A percentile compares a stretch with the other conserved stretches of the same genome.
Conservation (phyloP, 306 rosid species). For the Arachis stenosperma region DNA sequence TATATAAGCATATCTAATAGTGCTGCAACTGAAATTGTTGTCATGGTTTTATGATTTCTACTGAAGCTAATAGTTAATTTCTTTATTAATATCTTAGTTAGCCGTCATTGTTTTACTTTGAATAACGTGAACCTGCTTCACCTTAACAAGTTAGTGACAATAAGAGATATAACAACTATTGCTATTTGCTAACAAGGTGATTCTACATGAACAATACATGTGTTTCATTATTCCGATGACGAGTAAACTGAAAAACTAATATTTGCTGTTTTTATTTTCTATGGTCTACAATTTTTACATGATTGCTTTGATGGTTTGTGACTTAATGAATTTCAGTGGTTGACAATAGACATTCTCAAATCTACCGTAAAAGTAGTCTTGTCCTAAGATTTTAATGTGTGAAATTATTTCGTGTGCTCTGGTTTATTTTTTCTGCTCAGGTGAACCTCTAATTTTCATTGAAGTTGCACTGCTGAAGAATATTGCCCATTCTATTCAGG, state of each 20-base stretch:
- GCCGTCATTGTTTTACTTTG: constrained; percentile 10
- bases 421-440: constrained; percentile 39
- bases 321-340: constrained; percentile 25
- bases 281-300: constrained; percentile 1
- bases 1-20: constrained; percentile 16
- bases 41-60: constrained; percentile 17
- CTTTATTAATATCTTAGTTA: constrained; percentile 19
- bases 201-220: not conserved
- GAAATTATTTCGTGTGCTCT: constrained; percentile 27
- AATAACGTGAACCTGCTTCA: constrained; percentile 25
- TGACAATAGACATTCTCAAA: constrained; percentile 8
- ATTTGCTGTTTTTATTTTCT: constrained; percentile 16
- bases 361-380: not conserved
- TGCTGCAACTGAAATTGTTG: constrained; percentile 7
- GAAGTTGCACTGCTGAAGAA: constrained; percentile 90
- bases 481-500: constrained; percentile 82
- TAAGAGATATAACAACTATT: constrained; percentile 7
- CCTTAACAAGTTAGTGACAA: constrained; percentile 18
- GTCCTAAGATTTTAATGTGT: not conserved
- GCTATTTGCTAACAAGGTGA: constrained; percentile 6
- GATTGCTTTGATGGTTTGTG: constrained; percentile 14
- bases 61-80: constrained; percentile 18
- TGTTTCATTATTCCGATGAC: constrained; percentile 24
- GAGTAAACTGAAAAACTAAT: constrained; percentile 13
- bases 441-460: constrained; percentile 89